Conservation (phyloP, 2,329 filamentous ascomycete species). For the Dactylonectria estremocensis region DNA sequence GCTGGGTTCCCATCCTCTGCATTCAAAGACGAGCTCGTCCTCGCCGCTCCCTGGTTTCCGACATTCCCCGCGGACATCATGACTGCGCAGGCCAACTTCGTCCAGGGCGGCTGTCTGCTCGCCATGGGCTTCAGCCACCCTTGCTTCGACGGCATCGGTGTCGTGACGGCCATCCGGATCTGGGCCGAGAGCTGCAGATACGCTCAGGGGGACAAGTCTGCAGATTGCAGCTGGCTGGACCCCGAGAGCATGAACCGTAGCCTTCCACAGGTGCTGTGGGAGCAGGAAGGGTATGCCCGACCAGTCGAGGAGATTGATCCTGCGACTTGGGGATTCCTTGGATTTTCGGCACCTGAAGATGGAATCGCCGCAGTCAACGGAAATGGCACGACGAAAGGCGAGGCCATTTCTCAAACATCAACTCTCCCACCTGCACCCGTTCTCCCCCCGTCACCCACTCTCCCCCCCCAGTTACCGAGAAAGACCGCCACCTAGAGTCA, state of each 20-base stretch:
- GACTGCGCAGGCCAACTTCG: constrained; percentile 51
- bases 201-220: constrained; percentile 44
- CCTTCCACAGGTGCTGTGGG: constrained; percentile 47
- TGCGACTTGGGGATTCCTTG: constrained; percentile 46
- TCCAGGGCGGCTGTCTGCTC: constrained; percentile 50
- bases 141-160: constrained; percentile 50
- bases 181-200: constrained; percentile 52
- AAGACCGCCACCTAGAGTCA: constrained; percentile 45
- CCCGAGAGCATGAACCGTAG: constrained; percentile 52
- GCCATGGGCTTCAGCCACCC: constrained; percentile 46
- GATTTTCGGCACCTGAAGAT: constrained; percentile 36
- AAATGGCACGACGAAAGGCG: not conserved
- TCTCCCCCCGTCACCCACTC: constrained; percentile 43
- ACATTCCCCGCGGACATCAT: constrained; percentile 49
- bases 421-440: not conserved
- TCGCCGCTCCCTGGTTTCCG: constrained; percentile 42
- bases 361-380: not conserved
- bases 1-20: constrained; percentile 47
- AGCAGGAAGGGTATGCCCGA: constrained; percentile 43
- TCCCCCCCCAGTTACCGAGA: constrained; percentile 49
- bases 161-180: constrained; percentile 46
- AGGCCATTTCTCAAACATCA: too few relatives aligned
- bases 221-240: constrained; percentile 48
- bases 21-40: constrained; percentile 48
- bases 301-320: constrained; percentile 45